phyloP scores from a whole-genome alignment of 192 early-diverging fungal species.

The Coemansia erecta region DNA sequence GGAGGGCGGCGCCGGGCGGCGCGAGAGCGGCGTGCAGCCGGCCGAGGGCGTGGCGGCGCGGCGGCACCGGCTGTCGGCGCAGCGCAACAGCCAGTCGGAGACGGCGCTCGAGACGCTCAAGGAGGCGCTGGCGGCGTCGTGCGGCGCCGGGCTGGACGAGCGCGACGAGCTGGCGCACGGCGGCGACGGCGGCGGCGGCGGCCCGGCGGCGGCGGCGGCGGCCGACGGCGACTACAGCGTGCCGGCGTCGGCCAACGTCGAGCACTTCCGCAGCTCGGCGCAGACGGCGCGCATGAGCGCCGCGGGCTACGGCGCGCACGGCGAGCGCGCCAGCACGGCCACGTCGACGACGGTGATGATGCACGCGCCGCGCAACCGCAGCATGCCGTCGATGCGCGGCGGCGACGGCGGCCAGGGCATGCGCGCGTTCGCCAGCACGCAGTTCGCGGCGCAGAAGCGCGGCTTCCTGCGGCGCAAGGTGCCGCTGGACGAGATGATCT shows the following conservation, averaged over 20 bases:
- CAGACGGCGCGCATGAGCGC: conserved; percentile 4
- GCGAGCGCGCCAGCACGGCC: conserved; percentile 32
- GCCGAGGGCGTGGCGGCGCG: background rate
- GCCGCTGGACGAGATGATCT: conserved; percentile 86
- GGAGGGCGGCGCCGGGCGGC: conserved; percentile 12
- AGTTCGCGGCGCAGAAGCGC: conserved; percentile 85
- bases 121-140: conserved; percentile 13
- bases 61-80: conserved; percentile 11
- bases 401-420: conserved; percentile 39
- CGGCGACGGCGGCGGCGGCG: conserved; percentile 4
- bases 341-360: conserved; percentile 22
- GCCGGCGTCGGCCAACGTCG: conserved; percentile 32
- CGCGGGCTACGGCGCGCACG: background rate
- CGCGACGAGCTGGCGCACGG: conserved; percentile 2
- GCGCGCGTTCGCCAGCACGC: conserved; percentile 83
- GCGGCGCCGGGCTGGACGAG: background rate
- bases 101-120: conserved; percentile 46
- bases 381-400: conserved; percentile 74
- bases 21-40: background rate
- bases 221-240: conserved; percentile 34
- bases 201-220: too few relatives aligned
- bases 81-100: conserved; percentile 52
- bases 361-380: conserved; percentile 59
- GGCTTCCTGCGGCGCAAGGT: conserved; percentile 84
- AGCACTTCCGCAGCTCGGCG: conserved; percentile 34